These are phyloP conservation scores for Aspergillus sclerotioniger DNA, from an alignment of 495 filamentous ascomycete species.

Conservation along the genomic window DNA sequence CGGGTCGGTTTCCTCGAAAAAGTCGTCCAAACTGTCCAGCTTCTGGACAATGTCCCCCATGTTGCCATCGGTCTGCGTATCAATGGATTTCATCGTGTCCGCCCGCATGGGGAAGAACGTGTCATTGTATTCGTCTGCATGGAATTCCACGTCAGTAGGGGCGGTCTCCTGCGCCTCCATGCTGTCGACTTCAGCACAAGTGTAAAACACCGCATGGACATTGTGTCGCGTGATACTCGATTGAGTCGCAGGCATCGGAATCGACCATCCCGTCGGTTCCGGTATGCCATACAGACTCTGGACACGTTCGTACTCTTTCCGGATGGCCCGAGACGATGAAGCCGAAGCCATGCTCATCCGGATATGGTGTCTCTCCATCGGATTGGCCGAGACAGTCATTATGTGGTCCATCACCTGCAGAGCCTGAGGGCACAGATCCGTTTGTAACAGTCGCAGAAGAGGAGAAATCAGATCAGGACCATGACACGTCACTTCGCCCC, in stretches of 20 bases:
- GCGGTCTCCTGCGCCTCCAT: constrained; percentile 57
- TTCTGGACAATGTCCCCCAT: constrained; percentile 86
- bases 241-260: constrained; percentile 88
- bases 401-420: constrained; percentile 89
- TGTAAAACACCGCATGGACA: constrained; percentile 96
- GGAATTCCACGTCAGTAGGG: constrained; percentile 88
- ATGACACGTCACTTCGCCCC: constrained; percentile 82
- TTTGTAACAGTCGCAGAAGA: constrained; percentile 84
- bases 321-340: constrained; percentile 73
- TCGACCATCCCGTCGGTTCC: constrained; percentile 92
- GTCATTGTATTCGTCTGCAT: constrained; percentile 80
- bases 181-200: constrained; percentile 66
- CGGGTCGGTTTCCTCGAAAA: constrained; percentile 71
- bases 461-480: constrained; percentile 96
- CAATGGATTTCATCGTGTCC: constrained; percentile 89
- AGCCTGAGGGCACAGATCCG: constrained; percentile 88
- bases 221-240: constrained; percentile 81
- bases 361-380: constrained; percentile 89
- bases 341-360: constrained; percentile 92
- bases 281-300: constrained; percentile 96
- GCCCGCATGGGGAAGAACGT: constrained; percentile 78
- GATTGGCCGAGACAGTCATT: constrained; percentile 87
- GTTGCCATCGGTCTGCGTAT: constrained; percentile 71
- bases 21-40: constrained; percentile 90
- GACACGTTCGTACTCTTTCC: constrained; percentile 91